A percentile compares a stretch with the other conserved stretches of the same genome.
These are phyloP conservation scores for Hortiboletus campestris DNA, from an alignment of 768 basidiomycete genomes.

Conservation along the genomic window DNA sequence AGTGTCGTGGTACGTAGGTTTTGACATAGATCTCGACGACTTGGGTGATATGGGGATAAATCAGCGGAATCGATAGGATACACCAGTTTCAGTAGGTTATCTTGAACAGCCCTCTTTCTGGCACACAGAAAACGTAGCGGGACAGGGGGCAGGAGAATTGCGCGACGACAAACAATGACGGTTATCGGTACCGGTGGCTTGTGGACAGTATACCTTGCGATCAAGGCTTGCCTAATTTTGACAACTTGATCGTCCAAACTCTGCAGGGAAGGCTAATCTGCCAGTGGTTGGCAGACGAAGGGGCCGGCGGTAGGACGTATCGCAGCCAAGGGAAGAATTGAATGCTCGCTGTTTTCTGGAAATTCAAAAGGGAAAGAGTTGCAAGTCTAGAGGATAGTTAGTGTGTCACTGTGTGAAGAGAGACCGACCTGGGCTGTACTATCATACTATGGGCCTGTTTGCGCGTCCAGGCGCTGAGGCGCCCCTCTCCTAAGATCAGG, in stretches of 20 bases:
- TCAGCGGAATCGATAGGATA: slow-evolving; percentile 22
- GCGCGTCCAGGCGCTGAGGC: too few relatives aligned
- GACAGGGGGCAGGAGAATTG: neutral
- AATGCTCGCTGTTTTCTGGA: too few relatives aligned
- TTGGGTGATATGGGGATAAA: slow-evolving; percentile 9
- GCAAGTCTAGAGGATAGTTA: too few relatives aligned
- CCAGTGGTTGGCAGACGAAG: neutral
- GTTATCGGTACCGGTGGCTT: too few relatives aligned
- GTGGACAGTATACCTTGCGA: neutral
- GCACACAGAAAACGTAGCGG: neutral
- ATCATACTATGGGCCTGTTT: too few relatives aligned
- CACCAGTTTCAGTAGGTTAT: slow-evolving; percentile 7
- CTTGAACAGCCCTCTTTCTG: neutral
- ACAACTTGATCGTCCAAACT: neutral
- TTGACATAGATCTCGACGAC: slow-evolving; percentile 13
- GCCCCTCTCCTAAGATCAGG: too few relatives aligned
- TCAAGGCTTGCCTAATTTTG: neutral
- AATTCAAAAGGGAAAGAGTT: too few relatives aligned
- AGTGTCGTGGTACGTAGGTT: slow-evolving; percentile 17
- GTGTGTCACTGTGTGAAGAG: too few relatives aligned
- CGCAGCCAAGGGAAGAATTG: too few relatives aligned
- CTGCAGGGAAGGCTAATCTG: neutral
- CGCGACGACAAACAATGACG: neutral
- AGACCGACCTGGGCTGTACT: too few relatives aligned
- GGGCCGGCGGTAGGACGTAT: neutral